Evolutionary conservation across 169 alveolate species (phyloP), one percentile per base, ranked within the genome.

Genomic region (Cryptosporidium ubiquitum): DNA sequence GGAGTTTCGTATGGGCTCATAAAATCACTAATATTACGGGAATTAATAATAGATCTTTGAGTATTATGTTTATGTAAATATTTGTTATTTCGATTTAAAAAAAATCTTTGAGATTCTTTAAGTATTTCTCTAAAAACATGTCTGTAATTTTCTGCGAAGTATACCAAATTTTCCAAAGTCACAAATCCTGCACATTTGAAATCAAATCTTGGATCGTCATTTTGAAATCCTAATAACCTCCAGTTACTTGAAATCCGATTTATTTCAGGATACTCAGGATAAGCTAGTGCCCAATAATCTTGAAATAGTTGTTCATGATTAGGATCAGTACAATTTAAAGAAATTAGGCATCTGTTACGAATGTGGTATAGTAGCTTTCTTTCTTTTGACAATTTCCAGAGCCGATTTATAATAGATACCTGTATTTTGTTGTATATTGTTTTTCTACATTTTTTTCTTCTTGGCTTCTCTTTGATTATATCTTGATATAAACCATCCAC

Each of bases 141-240:
- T 44, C 89, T 79, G n/a, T 79, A 79, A 31, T 79, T 60, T 37
- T 79, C 89, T 18, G 89, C 89, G 39, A 79, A 79, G 29, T 79
- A 79, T 7, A 79, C 89, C 79, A 79, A 44, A 66, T 79, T 58
- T 42, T 79, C 79, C 7, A 79, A 47, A 35, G 89, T 64, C 5
- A 79, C 42, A 35, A 79, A 69, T 6, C 79, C 75, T 26, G 70
- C 89, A 42, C 44, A 79, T 40, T 61, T 79, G 12, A 79, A 79
- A 31, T 79, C 89, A 20, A 44, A 44, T 44, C 75, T 58, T 79
- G 89, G 89, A 29, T 79, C 75, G 16, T 66, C 66, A 14, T 40
- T 64, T 40, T 64, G 73, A 61, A 79, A 79, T 3, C 89, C 89
- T 10, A 79, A 35, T 9, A 79, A n/a, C 49, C n/a, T 79, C 89